phyloP scores from a whole-genome alignment of 139 green algal species.

The Tetraselmis striata region DNA sequence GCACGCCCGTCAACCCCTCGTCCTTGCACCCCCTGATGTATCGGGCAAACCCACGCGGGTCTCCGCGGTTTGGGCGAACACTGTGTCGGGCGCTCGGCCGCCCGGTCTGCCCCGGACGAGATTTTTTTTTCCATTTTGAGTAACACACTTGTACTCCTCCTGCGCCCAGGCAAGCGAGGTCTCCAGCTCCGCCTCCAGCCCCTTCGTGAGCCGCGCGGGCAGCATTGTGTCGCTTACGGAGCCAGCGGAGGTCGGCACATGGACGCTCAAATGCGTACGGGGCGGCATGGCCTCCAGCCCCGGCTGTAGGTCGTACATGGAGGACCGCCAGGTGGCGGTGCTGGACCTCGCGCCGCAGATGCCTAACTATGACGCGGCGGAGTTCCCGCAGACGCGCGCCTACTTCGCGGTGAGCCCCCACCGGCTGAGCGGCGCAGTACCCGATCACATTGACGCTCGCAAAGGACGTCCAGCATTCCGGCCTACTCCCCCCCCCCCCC shows the following conservation, averaged over 20 bases:
- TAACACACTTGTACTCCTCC: too few relatives aligned
- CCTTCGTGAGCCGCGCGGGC: not conserved
- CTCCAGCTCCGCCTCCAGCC: too few relatives aligned
- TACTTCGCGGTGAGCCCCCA: conserved; percentile 13
- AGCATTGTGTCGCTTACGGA: not conserved
- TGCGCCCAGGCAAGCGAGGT: too few relatives aligned
- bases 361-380: not conserved
- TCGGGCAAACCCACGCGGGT: too few relatives aligned
- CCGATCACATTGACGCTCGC: not conserved
- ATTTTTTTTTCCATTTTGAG: too few relatives aligned
- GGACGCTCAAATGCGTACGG: conserved; percentile 1
- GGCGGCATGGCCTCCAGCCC: conserved; percentile 10
- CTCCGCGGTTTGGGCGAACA: too few relatives aligned
- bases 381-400: not conserved
- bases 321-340: conserved; percentile 19
- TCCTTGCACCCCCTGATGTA: too few relatives aligned
- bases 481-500: too few relatives aligned
- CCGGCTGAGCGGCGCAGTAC: too few relatives aligned
- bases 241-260: not conserved
- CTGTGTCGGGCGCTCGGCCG: too few relatives aligned
- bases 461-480: not conserved
- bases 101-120: too few relatives aligned
- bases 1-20: too few relatives aligned
- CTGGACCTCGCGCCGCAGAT: conserved; percentile 3
- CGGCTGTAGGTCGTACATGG: conserved; percentile 17